A percentile compares a stretch with the other conserved stretches of the same genome.
phyloP scores from a whole-genome alignment of 2,329 filamentous ascomycete species.

The Hypomyces rosellus region DNA sequence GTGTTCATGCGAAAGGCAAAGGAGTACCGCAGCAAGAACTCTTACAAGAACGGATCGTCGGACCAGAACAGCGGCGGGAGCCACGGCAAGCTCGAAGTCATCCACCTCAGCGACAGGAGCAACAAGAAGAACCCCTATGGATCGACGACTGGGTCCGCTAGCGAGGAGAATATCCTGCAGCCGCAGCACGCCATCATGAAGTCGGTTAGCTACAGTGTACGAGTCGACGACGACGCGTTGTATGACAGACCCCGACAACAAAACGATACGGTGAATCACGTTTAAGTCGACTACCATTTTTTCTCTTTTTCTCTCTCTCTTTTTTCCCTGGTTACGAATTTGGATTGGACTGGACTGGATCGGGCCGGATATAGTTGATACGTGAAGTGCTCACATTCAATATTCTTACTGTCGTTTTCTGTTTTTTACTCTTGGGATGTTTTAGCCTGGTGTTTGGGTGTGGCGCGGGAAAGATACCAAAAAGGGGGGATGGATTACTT shows the following conservation, averaged over 20 bases:
- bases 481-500: not conserved
- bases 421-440: not conserved
- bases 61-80: conserved; percentile 18
- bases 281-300: too few relatives aligned
- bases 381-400: not conserved
- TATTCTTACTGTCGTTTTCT: not conserved
- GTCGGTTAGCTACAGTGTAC: conserved; percentile 36
- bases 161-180: conserved; percentile 35
- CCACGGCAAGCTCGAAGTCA: conserved; percentile 21
- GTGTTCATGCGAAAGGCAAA: conserved; percentile 37
- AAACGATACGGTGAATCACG: not conserved
- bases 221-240: conserved; percentile 25
- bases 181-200: conserved; percentile 31
- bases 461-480: not conserved
- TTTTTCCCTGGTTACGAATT: not conserved
- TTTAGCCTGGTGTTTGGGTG: not conserved
- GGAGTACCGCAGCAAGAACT: conserved; percentile 34
- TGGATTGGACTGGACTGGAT: too few relatives aligned
- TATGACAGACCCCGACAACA: not conserved
- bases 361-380: too few relatives aligned
- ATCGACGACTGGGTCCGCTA: conserved; percentile 22
- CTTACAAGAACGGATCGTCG: conserved; percentile 24
- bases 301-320: not conserved
- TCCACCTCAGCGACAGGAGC: conserved; percentile 34
- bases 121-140: conserved; percentile 23